Evolutionary conservation across 768 basidiomycete genomes (phyloP).

Genomic region (Coprinopsis sp.): DNA sequence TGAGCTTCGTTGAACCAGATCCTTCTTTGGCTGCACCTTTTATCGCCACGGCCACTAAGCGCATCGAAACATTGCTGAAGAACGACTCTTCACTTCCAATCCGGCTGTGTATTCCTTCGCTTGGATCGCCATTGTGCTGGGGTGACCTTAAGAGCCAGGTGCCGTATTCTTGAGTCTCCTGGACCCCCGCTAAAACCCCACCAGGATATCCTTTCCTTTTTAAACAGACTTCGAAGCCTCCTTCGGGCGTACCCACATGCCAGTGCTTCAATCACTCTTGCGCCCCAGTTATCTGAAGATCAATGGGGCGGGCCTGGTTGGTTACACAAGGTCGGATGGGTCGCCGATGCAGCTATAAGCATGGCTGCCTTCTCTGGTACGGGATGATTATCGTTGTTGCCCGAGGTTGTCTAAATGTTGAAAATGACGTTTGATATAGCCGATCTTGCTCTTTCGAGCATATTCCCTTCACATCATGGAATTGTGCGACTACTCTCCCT

Average conservation of each 20-base stretch:
- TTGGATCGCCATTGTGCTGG: slow-evolving; percentile 62
- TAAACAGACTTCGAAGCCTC: slow-evolving; percentile 60
- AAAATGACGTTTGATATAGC: slow-evolving; percentile 42
- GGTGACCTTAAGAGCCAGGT: slow-evolving; percentile 59
- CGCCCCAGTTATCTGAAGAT: slow-evolving; percentile 57
- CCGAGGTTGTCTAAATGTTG: slow-evolving; percentile 1
- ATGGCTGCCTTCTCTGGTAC: slow-evolving; percentile 77
- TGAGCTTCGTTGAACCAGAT: slow-evolving; percentile 10
- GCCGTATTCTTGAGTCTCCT: slow-evolving; percentile 13
- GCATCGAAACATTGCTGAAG: slow-evolving; percentile 26
- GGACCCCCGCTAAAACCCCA: neutral
- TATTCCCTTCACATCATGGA: slow-evolving; percentile 86
- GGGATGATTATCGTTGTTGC: slow-evolving; percentile 6
- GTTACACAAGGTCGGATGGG: slow-evolving; percentile 76
- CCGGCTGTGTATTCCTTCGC: slow-evolving; percentile 57
- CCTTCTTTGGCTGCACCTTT: slow-evolving; percentile 24
- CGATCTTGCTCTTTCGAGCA: slow-evolving; percentile 65
- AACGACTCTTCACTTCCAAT: slow-evolving; percentile 27
- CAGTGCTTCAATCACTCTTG: slow-evolving; percentile 66
- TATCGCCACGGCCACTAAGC: slow-evolving; percentile 18
- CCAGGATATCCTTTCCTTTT: slow-evolving; percentile 68
- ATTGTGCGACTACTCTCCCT: slow-evolving; percentile 72
- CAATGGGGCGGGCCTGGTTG: slow-evolving; percentile 63
- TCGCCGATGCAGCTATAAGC: slow-evolving; percentile 69
- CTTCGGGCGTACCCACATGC: slow-evolving; percentile 54